phyloP scores from a whole-genome alignment of 176 grass and related monocot genomes.

The Rhynchospora tenuis region DNA sequence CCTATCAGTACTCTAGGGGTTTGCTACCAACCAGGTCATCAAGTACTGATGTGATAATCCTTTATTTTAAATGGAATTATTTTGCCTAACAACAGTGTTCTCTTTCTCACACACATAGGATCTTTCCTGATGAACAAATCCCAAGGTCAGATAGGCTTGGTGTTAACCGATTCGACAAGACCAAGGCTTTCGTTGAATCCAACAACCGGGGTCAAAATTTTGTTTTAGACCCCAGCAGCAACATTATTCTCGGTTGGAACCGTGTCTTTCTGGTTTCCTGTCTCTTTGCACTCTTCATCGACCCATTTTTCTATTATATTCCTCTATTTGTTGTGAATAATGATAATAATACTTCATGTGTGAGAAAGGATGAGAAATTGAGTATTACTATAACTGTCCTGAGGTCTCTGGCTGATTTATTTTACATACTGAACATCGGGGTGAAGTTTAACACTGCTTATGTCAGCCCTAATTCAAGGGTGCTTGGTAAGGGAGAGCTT shows the following conservation, averaged over 20 bases:
- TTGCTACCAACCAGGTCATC: not conserved
- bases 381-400: constrained; percentile 40
- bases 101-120: constrained; percentile 29
- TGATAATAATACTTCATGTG: not conserved
- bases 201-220: constrained; percentile 28
- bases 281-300: constrained; percentile 63
- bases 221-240: constrained; percentile 58
- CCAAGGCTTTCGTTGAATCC: constrained; percentile 39
- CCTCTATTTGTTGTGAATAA: constrained; percentile 21
- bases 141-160: constrained; percentile 37
- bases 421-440: constrained; percentile 67
- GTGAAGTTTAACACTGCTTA: constrained; percentile 81
- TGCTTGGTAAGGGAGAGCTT: constrained; percentile 77
- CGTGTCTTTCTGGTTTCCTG: constrained; percentile 59
- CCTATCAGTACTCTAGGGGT: not conserved
- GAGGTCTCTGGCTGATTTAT: constrained; percentile 55
- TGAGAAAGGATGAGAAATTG: constrained; percentile 42
- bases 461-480: constrained; percentile 61
- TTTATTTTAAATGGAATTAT: not conserved
- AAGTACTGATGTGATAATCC: not conserved
- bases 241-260: constrained; percentile 61
- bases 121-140: constrained; percentile 71
- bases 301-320: constrained; percentile 80
- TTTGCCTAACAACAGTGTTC: not conserved
- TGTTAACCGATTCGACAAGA: constrained; percentile 32